Evolutionary conservation across 495 filamentous ascomycete species (phyloP).

Genomic region (Pseudomonodictys pantanalensis): DNA sequence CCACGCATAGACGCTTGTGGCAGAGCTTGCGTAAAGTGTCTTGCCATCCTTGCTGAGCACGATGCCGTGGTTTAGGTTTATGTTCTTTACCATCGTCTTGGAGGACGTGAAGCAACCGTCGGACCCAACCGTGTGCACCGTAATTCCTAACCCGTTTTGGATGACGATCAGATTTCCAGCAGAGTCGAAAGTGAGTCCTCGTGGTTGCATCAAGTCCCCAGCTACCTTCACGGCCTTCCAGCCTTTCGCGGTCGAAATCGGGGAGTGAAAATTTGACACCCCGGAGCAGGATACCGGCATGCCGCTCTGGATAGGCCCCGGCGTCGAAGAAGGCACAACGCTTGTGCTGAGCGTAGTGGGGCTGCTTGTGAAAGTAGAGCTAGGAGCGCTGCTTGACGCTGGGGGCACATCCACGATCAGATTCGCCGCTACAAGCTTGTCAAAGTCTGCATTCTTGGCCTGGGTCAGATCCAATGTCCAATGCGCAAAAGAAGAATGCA

Average conservation of each 20-base stretch:
- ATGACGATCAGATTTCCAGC: slow-evolving; percentile 28
- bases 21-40: slow-evolving; percentile 29
- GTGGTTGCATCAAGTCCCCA: slow-evolving; percentile 16
- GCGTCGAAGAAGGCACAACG: slow-evolving; percentile 11
- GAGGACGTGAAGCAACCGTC: slow-evolving; percentile 21
- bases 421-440: slow-evolving; percentile 18
- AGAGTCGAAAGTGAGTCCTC: slow-evolving; percentile 17
- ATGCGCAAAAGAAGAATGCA: slow-evolving; percentile 24
- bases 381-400: slow-evolving; percentile 5
- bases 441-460: slow-evolving; percentile 20
- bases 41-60: slow-evolving; percentile 26
- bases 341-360: slow-evolving; percentile 19
- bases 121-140: slow-evolving; percentile 20
- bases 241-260: slow-evolving; percentile 6
- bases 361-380: not conserved
- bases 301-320: slow-evolving; percentile 1
- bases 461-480: slow-evolving; percentile 21
- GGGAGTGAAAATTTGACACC: slow-evolving; percentile 5
- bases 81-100: slow-evolving; percentile 13
- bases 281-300: slow-evolving; percentile 16
- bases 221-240: slow-evolving; percentile 29
- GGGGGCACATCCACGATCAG: slow-evolving; percentile 10
- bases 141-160: slow-evolving; percentile 25
- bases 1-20: slow-evolving; percentile 20
- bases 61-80: slow-evolving; percentile 32